Percentiles rank a stretch among this genome's conserved stretches.
Evolutionary conservation across 768 basidiomycete species (phyloP).

Genomic region (Suillus subalutaceus): DNA sequence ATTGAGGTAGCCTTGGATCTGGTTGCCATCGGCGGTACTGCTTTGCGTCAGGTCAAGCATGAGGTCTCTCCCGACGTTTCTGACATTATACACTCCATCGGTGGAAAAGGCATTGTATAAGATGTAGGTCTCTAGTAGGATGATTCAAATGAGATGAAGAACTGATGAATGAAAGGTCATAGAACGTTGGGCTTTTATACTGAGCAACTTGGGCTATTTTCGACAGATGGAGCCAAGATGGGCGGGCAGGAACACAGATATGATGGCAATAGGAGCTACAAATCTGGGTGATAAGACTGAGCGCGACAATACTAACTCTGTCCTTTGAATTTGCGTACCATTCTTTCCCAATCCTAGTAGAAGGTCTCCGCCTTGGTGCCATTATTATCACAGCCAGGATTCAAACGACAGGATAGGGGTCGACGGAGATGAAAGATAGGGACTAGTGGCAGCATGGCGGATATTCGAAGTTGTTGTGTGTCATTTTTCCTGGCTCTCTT

Average conservation of each 20-base stretch:
- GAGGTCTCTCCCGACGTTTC: neutral
- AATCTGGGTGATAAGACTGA: neutral
- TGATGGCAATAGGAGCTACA: neutral
- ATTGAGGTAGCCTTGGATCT: neutral
- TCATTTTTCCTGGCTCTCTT: too few relatives aligned
- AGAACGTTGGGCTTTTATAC: neutral
- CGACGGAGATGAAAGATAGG: neutral
- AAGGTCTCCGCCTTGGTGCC: neutral
- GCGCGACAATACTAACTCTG: neutral
- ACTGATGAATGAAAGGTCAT: neutral
- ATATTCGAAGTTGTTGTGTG: neutral
- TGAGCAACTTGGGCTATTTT: neutral
- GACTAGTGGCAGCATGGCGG: neutral
- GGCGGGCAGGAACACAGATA: neutral
- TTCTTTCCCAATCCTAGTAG: neutral
- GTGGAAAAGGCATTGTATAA: neutral
- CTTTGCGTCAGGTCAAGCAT: neutral
- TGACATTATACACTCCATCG: neutral
- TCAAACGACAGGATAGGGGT: neutral
- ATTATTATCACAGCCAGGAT: neutral
- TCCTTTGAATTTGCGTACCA: neutral
- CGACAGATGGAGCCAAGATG: neutral
- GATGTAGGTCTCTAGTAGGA: neutral
- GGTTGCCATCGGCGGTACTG: neutral
- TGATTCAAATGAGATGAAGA: neutral